Evolutionary conservation across 148 eudicot species (phyloP), one percentile per base, ranked within the genome.

Genomic region (Hydrangea macrophylla): DNA sequence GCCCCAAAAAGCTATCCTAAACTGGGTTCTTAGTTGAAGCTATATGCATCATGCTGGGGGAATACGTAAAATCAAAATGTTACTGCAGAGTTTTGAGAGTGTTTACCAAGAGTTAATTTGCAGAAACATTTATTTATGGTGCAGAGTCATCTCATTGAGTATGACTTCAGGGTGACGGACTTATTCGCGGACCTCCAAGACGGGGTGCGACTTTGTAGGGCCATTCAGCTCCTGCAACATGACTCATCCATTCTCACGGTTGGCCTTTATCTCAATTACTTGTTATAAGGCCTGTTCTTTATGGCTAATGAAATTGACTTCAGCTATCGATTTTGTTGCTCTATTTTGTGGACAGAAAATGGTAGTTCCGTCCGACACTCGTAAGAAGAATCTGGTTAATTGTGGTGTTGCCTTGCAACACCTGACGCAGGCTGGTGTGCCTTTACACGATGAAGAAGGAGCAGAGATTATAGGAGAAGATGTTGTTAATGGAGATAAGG

Each of bases 131-230:
- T 68, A 62, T 5, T 39, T 60, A 51, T 79, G 51, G 44, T 70
- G 79, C 91, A 94, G 98, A 78, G 70, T 72, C 92, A 92, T 40
- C 81, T 88, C 62, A 71, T 60, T 74, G 96, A 94, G 81, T 94
- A 88, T 78, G 83, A 83, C 72, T 89, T 94, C 85, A 84, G 69
- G 69, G 78, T 86, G 58, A 78, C 59, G 44, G 86, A 94, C 76
- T 75, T 94, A 35, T 94, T 90, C 64, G 75, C 73, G 71, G 98
- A 90, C 81, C 83, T 94, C 48, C 85, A 76, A 61, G 98, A 94
- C 80, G 98, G 98, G 26, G 80, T 90, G 73, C 79, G 88, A 71
- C 86, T 94, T 55, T 94, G 90, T 78, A 85, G 98, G 72, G 97
- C 90, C 50, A 80, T 90, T 78, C 90, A 90, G 67, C 92, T 94